Percentiles rank a stretch among this genome's conserved stretches.
phyloP scores from a whole-genome alignment of 2,329 filamentous ascomycete species.

The Niveomyces coronatus region DNA sequence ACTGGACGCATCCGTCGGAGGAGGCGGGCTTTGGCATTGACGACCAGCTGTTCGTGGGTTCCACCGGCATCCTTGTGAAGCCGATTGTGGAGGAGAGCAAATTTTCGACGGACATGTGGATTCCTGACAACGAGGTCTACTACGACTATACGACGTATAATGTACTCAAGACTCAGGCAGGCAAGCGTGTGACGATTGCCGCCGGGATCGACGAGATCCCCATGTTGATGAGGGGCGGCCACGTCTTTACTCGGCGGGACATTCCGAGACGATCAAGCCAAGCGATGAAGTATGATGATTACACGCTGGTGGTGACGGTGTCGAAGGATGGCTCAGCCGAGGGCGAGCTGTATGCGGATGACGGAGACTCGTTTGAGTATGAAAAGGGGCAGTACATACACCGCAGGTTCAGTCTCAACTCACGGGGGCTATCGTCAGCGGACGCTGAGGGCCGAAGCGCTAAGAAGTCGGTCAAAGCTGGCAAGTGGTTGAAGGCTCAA shows the following conservation, averaged over 20 bases:
- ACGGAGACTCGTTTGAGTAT: conserved; percentile 87
- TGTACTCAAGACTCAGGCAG: conserved; percentile 56
- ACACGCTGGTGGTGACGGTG: conserved; percentile 72
- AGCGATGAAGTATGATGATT: conserved; percentile 90
- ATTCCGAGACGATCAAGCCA: conserved; percentile 74
- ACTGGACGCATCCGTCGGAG: conserved; percentile 80
- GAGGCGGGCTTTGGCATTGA: conserved; percentile 83
- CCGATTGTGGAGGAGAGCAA: conserved; percentile 74
- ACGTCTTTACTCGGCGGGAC: conserved; percentile 86
- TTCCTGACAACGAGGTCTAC: conserved; percentile 81
- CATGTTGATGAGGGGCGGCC: conserved; percentile 83
- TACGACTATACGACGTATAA: conserved; percentile 93
- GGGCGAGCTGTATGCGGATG: conserved; percentile 82
- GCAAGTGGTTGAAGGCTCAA: conserved; percentile 72
- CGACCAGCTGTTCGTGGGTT: conserved; percentile 85
- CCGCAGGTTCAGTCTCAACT: conserved; percentile 61
- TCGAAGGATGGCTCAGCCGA: conserved; percentile 52
- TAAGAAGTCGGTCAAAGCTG: conserved; percentile 46
- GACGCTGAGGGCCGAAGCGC: conserved; percentile 48
- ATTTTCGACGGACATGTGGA: conserved; percentile 66
- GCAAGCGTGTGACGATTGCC: conserved; percentile 57
- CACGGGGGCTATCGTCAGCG: conserved; percentile 54
- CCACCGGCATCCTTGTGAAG: conserved; percentile 83
- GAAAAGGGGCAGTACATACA: conserved; percentile 81
- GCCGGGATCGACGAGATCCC: conserved; percentile 82